These are phyloP conservation scores for Bipolaris zeicola DNA, from an alignment of 2,329 filamentous ascomycete species.

Conservation along the genomic window DNA sequence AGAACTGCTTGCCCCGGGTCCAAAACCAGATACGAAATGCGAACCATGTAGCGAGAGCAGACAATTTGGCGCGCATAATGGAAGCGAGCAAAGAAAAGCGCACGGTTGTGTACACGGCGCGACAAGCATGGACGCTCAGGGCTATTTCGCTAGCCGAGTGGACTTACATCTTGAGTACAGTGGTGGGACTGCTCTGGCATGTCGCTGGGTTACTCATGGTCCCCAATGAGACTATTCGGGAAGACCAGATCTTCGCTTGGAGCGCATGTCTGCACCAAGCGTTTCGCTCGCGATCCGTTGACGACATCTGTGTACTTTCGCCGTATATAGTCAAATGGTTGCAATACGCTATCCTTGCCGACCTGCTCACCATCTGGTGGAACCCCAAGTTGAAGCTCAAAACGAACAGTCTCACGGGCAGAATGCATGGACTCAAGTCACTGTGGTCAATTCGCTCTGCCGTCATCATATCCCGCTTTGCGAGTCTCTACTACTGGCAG, in stretches of 20 bases:
- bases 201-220: conserved; percentile 28
- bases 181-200: conserved; percentile 47
- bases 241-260: conserved; percentile 16
- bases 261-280: conserved; percentile 31
- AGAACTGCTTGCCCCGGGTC: conserved; percentile 76
- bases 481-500: conserved; percentile 45
- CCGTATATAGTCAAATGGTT: conserved; percentile 23
- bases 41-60: conserved; percentile 82
- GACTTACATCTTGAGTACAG: conserved; percentile 49
- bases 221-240: conserved; percentile 13
- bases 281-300: conserved; percentile 22
- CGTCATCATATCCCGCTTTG: conserved; percentile 61
- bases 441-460: conserved; percentile 71
- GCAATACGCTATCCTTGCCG: conserved; percentile 52
- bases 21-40: conserved; percentile 71
- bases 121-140: conserved; percentile 53
- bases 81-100: conserved; percentile 57
- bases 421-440: conserved; percentile 63
- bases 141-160: conserved; percentile 53
- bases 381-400: conserved; percentile 70
- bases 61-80: conserved; percentile 76
- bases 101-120: conserved; percentile 31
- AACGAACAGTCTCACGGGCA: conserved; percentile 60
- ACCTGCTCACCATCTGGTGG: conserved; percentile 67
- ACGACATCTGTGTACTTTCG: conserved; percentile 38